phyloP scores from a whole-genome alignment of 2,329 filamentous ascomycete species.

The Fusarium veterinarium region DNA sequence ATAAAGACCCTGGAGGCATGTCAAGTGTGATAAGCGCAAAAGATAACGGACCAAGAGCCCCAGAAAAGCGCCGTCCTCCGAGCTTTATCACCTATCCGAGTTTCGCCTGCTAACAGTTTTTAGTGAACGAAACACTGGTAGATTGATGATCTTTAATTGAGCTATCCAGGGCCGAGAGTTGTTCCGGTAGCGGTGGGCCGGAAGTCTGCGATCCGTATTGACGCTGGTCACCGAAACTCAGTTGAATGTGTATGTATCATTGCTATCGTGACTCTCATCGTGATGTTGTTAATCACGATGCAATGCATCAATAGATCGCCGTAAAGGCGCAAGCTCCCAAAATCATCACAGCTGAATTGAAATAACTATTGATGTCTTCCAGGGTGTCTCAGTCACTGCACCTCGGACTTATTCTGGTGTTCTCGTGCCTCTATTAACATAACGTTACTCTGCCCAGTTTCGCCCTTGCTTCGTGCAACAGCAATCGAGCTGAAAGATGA shows the following conservation, averaged over 20 bases:
- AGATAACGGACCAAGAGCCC: constrained; percentile 24
- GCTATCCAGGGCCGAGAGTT: background rate
- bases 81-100: constrained; percentile 18
- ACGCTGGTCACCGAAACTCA: background rate
- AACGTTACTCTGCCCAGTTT: background rate
- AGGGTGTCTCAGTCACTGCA: background rate
- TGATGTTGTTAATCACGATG: background rate
- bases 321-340: background rate
- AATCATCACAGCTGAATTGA: background rate
- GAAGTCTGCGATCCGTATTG: background rate
- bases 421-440: background rate
- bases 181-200: background rate
- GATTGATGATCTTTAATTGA: background rate
- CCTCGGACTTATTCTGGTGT: background rate
- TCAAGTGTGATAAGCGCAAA: constrained; percentile 12
- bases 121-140: constrained; percentile 40
- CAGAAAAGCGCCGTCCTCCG: constrained; percentile 19
- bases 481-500: background rate
- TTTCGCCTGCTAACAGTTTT: constrained; percentile 46
- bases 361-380: background rate
- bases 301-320: background rate
- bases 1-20: constrained; percentile 19
- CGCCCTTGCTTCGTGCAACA: constrained; percentile 11
- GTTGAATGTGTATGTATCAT: background rate
- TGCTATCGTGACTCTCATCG: background rate